Base-by-base conservation (phyloP, 1,139 yeast species). In the Suhomyces terraborum region DNA sequence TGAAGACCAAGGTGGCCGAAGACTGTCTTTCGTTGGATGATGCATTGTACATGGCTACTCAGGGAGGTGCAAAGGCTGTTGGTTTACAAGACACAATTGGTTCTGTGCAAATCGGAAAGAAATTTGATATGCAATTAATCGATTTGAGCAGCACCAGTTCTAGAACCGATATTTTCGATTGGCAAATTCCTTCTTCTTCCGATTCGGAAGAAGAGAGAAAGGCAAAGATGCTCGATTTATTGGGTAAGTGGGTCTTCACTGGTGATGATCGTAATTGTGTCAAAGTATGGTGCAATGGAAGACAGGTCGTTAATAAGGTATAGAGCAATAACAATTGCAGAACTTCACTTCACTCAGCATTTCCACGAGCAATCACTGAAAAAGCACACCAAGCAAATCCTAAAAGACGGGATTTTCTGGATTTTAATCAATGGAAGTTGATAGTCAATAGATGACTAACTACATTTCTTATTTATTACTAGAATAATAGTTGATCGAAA, bases 221-320 rank as follows among this genome's bases (percentile, higher is more conserved):
- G 28, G 36, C 41, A 2, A 68, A 69, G 42, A 68, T 77, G 57
- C 68, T 66, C 19, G 79, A 84, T 58, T 58, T 87, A 39, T 62
- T 91, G 6, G 88, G 88, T 40, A 89, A 88, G 59, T 93, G 98
- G 98, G 69, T 91, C n/a, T 93, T 88, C 59, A 79, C 82, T 45
- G 98, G 98, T 24, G 98, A 93, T 62, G 96, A 93, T 61, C 75
- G 98, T 56, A 93, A 93, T 59, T 82, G 94, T 32, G 57, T 67
- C 10, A 72, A 70, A 41, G 97, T 93, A 10, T 93, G 88, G 88
- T 91, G 91, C 26, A 79, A 81, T 54, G 98, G 98, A 4, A 66
- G 77, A 47, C 53, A 66, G 34, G 84, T 83, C 10, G 66, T 77
- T 7, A 67, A 73, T 46, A 79, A 78, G 49, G 24, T 32, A 17